These are phyloP conservation scores for Vitis hybrid DNA, from an alignment of 177 flowering plant genomes.

Conservation along the genomic window DNA sequence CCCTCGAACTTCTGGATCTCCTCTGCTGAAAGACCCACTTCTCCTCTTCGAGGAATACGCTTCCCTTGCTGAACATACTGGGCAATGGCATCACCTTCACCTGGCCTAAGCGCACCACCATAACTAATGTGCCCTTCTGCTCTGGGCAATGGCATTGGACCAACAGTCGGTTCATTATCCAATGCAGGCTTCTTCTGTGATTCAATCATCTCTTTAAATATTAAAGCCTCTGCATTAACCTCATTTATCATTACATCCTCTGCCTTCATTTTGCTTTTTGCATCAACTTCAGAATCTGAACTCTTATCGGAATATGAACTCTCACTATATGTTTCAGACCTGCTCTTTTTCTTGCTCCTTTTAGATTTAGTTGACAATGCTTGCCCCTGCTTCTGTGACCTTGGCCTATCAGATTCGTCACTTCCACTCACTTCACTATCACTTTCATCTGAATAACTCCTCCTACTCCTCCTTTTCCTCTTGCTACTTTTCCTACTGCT, in stretches of 20 bases:
- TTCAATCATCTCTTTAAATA: slow-evolving; percentile 76
- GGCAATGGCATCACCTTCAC: slow-evolving; percentile 99
- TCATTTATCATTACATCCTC: slow-evolving; percentile 42
- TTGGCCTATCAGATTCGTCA: slow-evolving; percentile 27
- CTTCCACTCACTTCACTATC: slow-evolving; percentile 30
- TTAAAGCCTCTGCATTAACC: slow-evolving; percentile 39
- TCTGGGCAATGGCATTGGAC: slow-evolving; percentile 86
- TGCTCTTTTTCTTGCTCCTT: slow-evolving; percentile 29
- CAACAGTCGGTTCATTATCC: slow-evolving; percentile 72
- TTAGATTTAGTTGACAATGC: slow-evolving; percentile 14
- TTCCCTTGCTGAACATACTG: slow-evolving; percentile 98
- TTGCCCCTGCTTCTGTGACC: slow-evolving; percentile 25
- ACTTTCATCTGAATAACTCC: slow-evolving; percentile 31
- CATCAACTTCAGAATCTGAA: slow-evolving; percentile 33
- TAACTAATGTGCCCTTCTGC: slow-evolving; percentile 99
- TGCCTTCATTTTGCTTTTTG: slow-evolving; percentile 9
- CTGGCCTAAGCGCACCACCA: slow-evolving; percentile 99
- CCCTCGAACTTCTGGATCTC: slow-evolving; percentile 87
- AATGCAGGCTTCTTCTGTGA: slow-evolving; percentile 62
- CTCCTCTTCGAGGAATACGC: slow-evolving; percentile 98
- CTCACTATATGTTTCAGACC: slow-evolving; percentile 28
- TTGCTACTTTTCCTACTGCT: slow-evolving; percentile 5
- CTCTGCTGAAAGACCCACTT: slow-evolving; percentile 95
- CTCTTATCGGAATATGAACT: slow-evolving; percentile 15
- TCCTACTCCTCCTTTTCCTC: slow-evolving; percentile 24